Conservation (phyloP, 768 basidiomycete genomes). For the Mycena indigotica region DNA sequence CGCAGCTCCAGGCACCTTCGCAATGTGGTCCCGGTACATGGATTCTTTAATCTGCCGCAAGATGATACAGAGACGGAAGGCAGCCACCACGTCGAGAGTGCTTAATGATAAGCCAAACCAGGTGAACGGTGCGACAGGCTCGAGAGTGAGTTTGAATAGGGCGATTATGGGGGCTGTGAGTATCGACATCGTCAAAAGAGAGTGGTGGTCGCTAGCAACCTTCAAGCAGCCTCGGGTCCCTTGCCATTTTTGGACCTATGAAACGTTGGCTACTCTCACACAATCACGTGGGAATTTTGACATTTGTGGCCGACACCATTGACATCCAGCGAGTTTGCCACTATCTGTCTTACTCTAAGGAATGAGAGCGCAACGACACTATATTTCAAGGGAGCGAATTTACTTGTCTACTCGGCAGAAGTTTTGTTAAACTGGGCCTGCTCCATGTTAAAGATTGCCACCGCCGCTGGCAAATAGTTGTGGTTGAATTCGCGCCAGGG, state of each 20-base stretch:
- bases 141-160: slow-evolving; percentile 54
- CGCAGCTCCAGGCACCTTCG: slow-evolving; percentile 34
- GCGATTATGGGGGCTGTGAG: slow-evolving; percentile 46
- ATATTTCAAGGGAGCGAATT: too few relatives aligned
- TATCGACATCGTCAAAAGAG: slow-evolving; percentile 29
- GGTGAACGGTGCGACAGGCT: slow-evolving; percentile 65
- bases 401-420: too few relatives aligned
- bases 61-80: slow-evolving; percentile 67
- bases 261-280: not conserved
- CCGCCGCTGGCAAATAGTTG: too few relatives aligned
- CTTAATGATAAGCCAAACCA: slow-evolving; percentile 64
- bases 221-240: not conserved
- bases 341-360: too few relatives aligned
- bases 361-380: too few relatives aligned
- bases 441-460: too few relatives aligned
- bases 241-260: not conserved
- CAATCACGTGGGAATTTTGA: too few relatives aligned
- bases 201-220: not conserved
- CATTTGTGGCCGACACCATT: too few relatives aligned
- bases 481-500: too few relatives aligned
- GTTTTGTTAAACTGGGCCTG: too few relatives aligned
- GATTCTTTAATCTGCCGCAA: slow-evolving; percentile 68
- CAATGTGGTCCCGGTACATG: slow-evolving; percentile 45
- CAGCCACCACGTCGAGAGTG: slow-evolving; percentile 68
- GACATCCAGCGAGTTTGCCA: too few relatives aligned